Evolutionary conservation across 768 basidiomycete genomes (phyloP), one percentile per base, ranked within the genome.

Genomic region (Lentinula sp.): DNA sequence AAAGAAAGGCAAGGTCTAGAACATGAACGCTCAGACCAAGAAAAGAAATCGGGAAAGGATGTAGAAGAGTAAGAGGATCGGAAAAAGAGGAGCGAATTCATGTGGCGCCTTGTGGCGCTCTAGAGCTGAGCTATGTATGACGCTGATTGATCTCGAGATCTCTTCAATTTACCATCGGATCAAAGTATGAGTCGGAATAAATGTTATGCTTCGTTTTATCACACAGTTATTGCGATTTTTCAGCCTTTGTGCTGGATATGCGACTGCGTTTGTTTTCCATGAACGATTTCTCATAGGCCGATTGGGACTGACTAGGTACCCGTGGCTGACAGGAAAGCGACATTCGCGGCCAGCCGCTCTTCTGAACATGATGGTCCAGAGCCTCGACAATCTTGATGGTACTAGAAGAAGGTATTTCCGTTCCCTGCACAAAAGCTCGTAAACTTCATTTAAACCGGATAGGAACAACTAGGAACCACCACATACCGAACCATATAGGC

Each of bases 71-170:
- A 35, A 13, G 35, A 37, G 35, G 35, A 53, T 9, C 39, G 12
- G 51, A n/a, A 18, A 15, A 53, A 23, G 10, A 23, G 50, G 53
- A 54, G 53, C 35, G 23, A 3, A 54, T 54, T 18, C 53, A 20
- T 54, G 37, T 54, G 53, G 53, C 53, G 53, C 53, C 53, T 12
- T 54, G 37, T 54, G 53, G 53, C 53, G 53, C 53, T 36, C 18
- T 54, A 54, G 50, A 52, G 32, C 32, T 36, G 23, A 23, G 32
- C 32, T 23, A 33, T 33, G 32, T 15, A 52, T 52, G 50, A 52
- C 50, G 50, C 50, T 52, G 32, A 52, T 52, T 36, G 50, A 52
- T 52, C 13, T 52, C 33, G 28, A n/a, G 46, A 48, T 45, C 16
- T 45, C 39, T 12, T 28, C 28, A 43, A 16, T 43, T 43, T 43